Base-by-base conservation (phyloP, 495 filamentous ascomycete species). In the Eremomyces bilateralis region DNA sequence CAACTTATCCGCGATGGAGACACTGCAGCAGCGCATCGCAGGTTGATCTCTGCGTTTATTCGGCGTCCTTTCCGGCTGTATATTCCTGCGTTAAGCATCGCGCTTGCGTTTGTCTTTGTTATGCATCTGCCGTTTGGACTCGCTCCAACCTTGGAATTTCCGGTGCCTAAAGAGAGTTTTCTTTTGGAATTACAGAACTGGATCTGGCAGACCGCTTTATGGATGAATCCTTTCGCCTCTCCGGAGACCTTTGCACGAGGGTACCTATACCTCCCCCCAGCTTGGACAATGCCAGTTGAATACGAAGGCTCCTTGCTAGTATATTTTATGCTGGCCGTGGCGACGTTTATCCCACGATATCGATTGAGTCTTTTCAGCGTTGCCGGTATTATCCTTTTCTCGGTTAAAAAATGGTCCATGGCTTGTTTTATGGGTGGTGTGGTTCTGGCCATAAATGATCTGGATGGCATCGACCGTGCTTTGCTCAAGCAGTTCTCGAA, bases 51-150 rank as follows among this genome's bases (percentile, higher is more conserved):
- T 19, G 36, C 36, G 11, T 21, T 38, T 8, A 34, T 38, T 19
- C 36, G 36, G 15, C 24, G 36, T 15, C 36, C 36, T 18, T 18
- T 38, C 15, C 36, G 36, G n/a, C 27, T 38, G 3, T 38, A 18
- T 19, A 31, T 38, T 17, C 36, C 36, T 6, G 17, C 15, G 3
- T 13, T 20, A 12, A 29, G 29, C 4, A 20, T 38, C 10, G 12
- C 36, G 2, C 20, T 38, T 17, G 27, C 21, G n/a, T 11, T 40
- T 39, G 35, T 29, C 8, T n/a, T 42, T 3, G 13, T 42, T 12
- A 38, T 42, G 35, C 39, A 42, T 21, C 22, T 24, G 12, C 39
- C 39, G 15, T 36, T 36, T 36, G 35, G 28, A 13, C 5, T 39
- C 20, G 19, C 31, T 11, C 36, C 35, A 4, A 11, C 21, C 4